These are phyloP conservation scores for Dendryphion nanum DNA, from an alignment of 2,329 filamentous ascomycete genomes.

Conservation along the genomic window DNA sequence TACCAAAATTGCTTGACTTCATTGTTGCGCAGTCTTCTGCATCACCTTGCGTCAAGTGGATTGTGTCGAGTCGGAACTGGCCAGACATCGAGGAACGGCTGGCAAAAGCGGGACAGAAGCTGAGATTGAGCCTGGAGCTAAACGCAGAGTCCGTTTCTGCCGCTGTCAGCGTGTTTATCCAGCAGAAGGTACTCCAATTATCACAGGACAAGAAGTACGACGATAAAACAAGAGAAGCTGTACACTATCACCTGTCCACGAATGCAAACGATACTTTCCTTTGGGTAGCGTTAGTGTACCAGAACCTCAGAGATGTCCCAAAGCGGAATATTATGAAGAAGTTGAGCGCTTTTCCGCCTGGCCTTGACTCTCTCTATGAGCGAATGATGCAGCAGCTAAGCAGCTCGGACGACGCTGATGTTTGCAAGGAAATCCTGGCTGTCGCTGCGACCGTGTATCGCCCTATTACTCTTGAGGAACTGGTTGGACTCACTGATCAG, in stretches of 20 bases:
- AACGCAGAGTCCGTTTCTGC: neutral
- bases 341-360: constrained; percentile 31
- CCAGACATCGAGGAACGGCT: constrained; percentile 3
- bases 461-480: constrained; percentile 38
- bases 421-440: constrained; percentile 20
- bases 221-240: neutral
- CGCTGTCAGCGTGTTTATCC: neutral
- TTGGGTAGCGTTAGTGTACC: constrained; percentile 23
- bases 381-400: constrained; percentile 39
- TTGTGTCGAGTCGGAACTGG: neutral
- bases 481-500: constrained; percentile 18
- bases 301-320: constrained; percentile 20
- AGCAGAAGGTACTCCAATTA: neutral
- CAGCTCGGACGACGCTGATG: constrained; percentile 26
- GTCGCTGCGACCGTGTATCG: constrained; percentile 29
- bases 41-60: constrained; percentile 7
- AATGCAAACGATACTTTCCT: constrained; percentile 31
- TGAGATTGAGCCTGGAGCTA: neutral
- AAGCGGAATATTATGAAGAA: constrained; percentile 9
- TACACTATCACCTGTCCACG: neutral
- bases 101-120: neutral
- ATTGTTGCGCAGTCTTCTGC: constrained; percentile 3
- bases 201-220: neutral
- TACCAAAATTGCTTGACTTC: constrained; percentile 4
- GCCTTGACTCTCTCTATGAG: constrained; percentile 39